These are phyloP conservation scores for Marvania coccoides DNA, from an alignment of 139 green algal genomes.

Conservation along the genomic window DNA sequence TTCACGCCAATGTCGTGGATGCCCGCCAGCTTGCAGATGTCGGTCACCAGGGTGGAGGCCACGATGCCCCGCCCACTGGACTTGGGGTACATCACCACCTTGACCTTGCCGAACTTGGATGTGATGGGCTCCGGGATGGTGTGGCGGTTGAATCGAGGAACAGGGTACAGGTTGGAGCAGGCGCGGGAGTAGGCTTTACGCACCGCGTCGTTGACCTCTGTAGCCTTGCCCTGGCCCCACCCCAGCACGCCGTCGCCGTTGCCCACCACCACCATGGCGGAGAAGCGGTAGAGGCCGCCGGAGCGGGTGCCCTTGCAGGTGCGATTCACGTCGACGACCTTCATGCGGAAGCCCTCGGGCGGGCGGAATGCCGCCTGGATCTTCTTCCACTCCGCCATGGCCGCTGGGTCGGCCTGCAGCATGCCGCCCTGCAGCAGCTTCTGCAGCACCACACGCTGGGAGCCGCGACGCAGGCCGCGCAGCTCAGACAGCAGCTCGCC, in stretches of 20 bases:
- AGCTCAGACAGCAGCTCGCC: constrained; percentile 13
- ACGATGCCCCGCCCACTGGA: constrained; percentile 18
- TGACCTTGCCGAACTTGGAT: constrained; percentile 26
- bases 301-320: constrained; percentile 32
- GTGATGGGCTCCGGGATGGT: constrained; percentile 21
- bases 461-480: constrained; percentile 9
- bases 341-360: constrained; percentile 7
- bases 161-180: constrained; percentile 27
- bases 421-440: constrained; percentile 24
- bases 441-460: constrained; percentile 17
- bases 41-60: constrained; percentile 8
- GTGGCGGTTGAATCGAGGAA: constrained; percentile 27
- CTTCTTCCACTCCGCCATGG: constrained; percentile 14
- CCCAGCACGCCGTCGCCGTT: constrained; percentile 36
- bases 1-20: constrained; percentile 34
- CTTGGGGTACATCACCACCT: constrained; percentile 32
- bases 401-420: constrained; percentile 10
- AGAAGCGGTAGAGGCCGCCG: constrained; percentile 26
- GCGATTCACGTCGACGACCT: constrained; percentile 31
- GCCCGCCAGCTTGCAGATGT: constrained; percentile 32
- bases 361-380: constrained; percentile 16
- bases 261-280: constrained; percentile 32
- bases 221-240: constrained; percentile 32
- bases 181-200: constrained; percentile 22
- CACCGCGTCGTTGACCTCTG: constrained; percentile 21